Base-by-base conservation (phyloP, 2,329 filamentous ascomycete genomes). In the Colletotrichum sublineola region DNA sequence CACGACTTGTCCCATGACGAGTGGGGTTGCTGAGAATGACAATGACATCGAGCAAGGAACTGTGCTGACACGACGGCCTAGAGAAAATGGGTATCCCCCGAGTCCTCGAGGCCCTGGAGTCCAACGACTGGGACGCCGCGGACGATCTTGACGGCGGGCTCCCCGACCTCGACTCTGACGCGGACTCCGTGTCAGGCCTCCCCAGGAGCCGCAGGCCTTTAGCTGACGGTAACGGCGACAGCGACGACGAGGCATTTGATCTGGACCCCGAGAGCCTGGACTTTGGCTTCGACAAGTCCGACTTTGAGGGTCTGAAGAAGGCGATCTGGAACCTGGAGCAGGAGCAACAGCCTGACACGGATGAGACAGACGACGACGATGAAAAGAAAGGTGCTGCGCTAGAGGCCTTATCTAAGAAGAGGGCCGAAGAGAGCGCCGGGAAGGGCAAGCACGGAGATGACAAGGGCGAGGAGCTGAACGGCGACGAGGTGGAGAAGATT, bases 41-140 rank as follows among this genome's bases (percentile, higher is more conserved):
- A n/a, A 20, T 9, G 4, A 20, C 31, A 33, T 18, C 29, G 40
- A 31, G 3, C 18, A 40, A 50, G n/a, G 20, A 15, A 1, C 1
- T n/a, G 24, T 33, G 24, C 77, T 81, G 40, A 80, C 68, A 52
- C 5, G 15, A 38, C 3, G 55, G 33, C 36, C 2, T 15, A 89
- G 90, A 92, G 79, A 87, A 87, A 71, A 86, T 84, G 42, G 90
- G 90, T 20, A 84, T 92, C 48, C 83, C 87, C 1, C 85, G 91
- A 12, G 84, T 89, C 2, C 83, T 84, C 11, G 90, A 93, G 77
- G 91, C 90, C 0, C 80, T 93, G 18, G 86, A 92, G 77, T 84
- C 90, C 20, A 93, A 92, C 77, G 90, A 92, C 79, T 93, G 91
- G 91, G 55, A 68, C 29, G 70, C 44, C 31, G 84, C 83, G 2